Evolutionary conservation across 768 basidiomycete genomes (phyloP).

Genomic region (Leccinum incarnatum): DNA sequence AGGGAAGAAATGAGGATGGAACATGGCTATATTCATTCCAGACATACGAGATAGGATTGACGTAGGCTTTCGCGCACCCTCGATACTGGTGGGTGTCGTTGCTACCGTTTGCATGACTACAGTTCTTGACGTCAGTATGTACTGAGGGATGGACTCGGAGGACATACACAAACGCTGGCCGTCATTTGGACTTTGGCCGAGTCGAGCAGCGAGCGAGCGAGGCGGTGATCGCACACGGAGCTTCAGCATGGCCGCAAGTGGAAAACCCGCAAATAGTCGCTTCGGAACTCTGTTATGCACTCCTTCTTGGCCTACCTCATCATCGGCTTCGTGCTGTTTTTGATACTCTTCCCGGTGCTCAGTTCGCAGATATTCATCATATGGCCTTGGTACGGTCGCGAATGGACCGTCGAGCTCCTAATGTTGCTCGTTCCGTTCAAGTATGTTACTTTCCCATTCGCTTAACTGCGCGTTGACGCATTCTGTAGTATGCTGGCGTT

Average conservation of each 20-base stretch:
- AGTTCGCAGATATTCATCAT: constrained; percentile 88
- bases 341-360: constrained; percentile 86
- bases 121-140: constrained; percentile 3
- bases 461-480: constrained; percentile 10
- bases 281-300: constrained; percentile 34
- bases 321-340: constrained; percentile 64
- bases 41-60: constrained; percentile 24
- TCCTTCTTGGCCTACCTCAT: constrained; percentile 56
- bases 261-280: constrained; percentile 1
- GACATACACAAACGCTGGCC: constrained; percentile 1
- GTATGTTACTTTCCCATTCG: constrained; percentile 42
- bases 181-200: background rate
- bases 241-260: constrained; percentile 17
- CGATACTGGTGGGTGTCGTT: background rate
- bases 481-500: constrained; percentile 61
- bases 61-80: background rate
- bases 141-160: background rate
- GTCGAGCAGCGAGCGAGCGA: constrained; percentile 8
- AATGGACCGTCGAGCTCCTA: constrained; percentile 69
- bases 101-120: constrained; percentile 1
- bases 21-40: background rate
- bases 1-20: background rate
- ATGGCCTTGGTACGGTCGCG: constrained; percentile 89
- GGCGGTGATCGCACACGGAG: constrained; percentile 7
- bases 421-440: constrained; percentile 87